phyloP scores from a whole-genome alignment of 441 rosid genomes.

The Gossypium aridum region DNA sequence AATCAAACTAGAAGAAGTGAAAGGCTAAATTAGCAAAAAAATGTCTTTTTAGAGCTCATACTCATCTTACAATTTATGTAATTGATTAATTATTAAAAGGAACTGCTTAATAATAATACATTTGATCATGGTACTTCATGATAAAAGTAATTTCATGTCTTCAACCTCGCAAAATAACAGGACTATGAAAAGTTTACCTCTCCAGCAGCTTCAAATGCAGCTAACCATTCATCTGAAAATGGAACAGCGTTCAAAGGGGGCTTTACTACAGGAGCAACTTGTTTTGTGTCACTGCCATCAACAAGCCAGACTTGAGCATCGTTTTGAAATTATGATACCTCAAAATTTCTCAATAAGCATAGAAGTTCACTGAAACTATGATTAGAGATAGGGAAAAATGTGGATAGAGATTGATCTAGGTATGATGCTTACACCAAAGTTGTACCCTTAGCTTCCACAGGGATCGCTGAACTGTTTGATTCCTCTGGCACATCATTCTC shows the following conservation, averaged over 20 bases:
- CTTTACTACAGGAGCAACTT: constrained; percentile 34
- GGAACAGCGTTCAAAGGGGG: constrained; percentile 66
- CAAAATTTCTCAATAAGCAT: background rate
- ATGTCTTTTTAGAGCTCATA: background rate
- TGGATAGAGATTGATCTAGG: constrained; percentile 4
- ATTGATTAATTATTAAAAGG: background rate
- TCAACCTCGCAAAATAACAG: background rate
- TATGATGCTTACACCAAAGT: constrained; percentile 34
- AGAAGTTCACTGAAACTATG: background rate
- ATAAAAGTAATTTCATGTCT: background rate
- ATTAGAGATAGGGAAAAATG: constrained; percentile 4
- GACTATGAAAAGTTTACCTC: constrained; percentile 48
- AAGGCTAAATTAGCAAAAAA: background rate
- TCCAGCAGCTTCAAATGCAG: constrained; percentile 92
- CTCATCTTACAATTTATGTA: background rate
- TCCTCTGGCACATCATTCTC: constrained; percentile 14
- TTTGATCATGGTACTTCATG: background rate
- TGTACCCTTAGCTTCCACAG: constrained; percentile 2
- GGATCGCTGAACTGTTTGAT: constrained; percentile 13
- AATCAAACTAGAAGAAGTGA: background rate
- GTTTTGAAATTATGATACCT: background rate
- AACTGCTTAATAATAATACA: background rate
- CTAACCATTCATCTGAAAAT: constrained; percentile 94
- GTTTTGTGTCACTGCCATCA: constrained; percentile 38
- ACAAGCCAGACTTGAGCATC: constrained; percentile 8